Evolutionary conservation across 371 early-diverging fungal genomes (phyloP), one percentile per base, ranked within the genome.

Genomic region (Massospora cicadina): DNA sequence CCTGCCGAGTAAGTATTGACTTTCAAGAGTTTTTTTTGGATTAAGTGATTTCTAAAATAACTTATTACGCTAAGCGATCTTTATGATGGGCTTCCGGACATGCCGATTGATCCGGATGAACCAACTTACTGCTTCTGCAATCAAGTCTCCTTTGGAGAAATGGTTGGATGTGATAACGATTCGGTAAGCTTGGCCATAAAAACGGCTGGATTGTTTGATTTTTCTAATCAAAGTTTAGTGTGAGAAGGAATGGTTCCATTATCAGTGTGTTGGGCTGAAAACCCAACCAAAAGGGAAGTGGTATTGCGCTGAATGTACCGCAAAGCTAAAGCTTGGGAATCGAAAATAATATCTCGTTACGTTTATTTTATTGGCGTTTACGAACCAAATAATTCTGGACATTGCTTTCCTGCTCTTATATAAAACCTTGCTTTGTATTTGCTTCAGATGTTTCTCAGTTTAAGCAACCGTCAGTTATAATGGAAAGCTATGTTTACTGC

Each of bases 191-290:
- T 56, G 0, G 12, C 55, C 54, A 32, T 24, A 55, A 28, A 55
- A 12, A 30, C 29, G 17, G 33, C 56, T 21, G 62, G 59, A 55
- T 10, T 66, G 23, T 10, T 10, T 30, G n/a, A n/a, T n/a, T n/a
- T n/a, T n/a, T n/a, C n/a, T n/a, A n/a, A n/a, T n/a, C n/a, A n/a
- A n/a, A n/a, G n/a, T 26, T 3, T 69, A 87, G 83, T 95, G 95
- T 70, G 86, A 86, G 59, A 83, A 87, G 65, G 90, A 93, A 72
- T 97, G 98, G 98, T 95, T 93, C 75, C 98, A 98, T 77, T 81
- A 88, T 68, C 83, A 81, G 13, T 98, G 98, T 74, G 91, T 93
- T 17, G 91, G 88, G 26, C 79, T 95, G 27, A 82, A 83, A 28
- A 81, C 79, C 2, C 85, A 85, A 7, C 91, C 91, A 33, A 89